These are phyloP conservation scores for Populus deltoides DNA, from an alignment of 345 rosid genomes.

Conservation along the genomic window DNA sequence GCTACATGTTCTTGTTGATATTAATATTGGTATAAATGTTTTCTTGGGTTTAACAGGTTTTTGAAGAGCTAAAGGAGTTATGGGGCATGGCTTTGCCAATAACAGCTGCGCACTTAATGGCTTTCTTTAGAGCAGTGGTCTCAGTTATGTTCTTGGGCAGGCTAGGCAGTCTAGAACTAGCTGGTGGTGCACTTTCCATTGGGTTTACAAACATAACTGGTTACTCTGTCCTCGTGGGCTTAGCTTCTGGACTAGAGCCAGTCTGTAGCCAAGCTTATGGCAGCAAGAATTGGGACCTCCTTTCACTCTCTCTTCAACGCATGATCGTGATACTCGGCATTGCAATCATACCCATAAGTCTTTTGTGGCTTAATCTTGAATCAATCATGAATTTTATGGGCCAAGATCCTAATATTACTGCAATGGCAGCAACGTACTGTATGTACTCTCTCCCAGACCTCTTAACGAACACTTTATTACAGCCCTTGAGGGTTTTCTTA, in stretches of 20 bases:
- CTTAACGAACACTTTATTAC: slow-evolving; percentile 78
- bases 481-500: slow-evolving; percentile 79
- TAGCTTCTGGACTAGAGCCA: slow-evolving; percentile 95
- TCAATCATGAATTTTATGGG: slow-evolving; percentile 82
- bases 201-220: slow-evolving; percentile 99
- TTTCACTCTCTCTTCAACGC: slow-evolving; percentile 75
- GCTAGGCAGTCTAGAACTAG: slow-evolving; percentile 87
- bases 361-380: slow-evolving; percentile 83
- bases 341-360: slow-evolving; percentile 70
- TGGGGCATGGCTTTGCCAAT: slow-evolving; percentile 88
- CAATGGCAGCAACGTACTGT: slow-evolving; percentile 80
- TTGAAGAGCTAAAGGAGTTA: slow-evolving; percentile 79
- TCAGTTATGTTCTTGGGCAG: slow-evolving; percentile 88
- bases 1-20: neutral
- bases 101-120: slow-evolving; percentile 82
- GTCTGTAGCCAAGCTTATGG: slow-evolving; percentile 98
- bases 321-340: slow-evolving; percentile 80
- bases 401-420: slow-evolving; percentile 74
- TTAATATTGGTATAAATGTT: slow-evolving; percentile 6
- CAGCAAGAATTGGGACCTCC: slow-evolving; percentile 84
- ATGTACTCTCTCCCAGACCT: slow-evolving; percentile 88
- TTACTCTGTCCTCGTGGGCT: slow-evolving; percentile 86
- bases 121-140: slow-evolving; percentile 69
- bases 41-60: slow-evolving; percentile 39
- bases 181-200: slow-evolving; percentile 93